A percentile compares a stretch with the other conserved stretches of the same genome.
Evolutionary conservation across 495 filamentous ascomycete species (phyloP).

Genomic region (Xylaria bambusicola): DNA sequence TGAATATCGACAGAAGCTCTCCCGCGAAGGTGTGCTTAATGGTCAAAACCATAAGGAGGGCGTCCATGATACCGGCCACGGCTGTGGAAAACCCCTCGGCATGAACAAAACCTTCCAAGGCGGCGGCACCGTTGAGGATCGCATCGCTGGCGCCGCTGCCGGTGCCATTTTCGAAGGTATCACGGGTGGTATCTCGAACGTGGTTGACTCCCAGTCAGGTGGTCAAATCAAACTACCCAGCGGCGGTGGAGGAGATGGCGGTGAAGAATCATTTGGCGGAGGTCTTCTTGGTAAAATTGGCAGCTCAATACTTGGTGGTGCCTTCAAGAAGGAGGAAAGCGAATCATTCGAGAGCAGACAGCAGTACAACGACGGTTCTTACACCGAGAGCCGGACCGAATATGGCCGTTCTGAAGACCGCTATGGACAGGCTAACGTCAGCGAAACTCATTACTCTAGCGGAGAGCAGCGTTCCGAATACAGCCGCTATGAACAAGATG

Average conservation of each 20-base stretch:
- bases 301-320: slow-evolving; percentile 48
- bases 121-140: slow-evolving; percentile 43
- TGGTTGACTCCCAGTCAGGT: slow-evolving; percentile 33
- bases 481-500: slow-evolving; percentile 42
- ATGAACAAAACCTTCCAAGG: slow-evolving; percentile 47
- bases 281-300: slow-evolving; percentile 47
- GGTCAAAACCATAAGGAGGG: slow-evolving; percentile 84
- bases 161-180: slow-evolving; percentile 50
- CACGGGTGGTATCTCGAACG: slow-evolving; percentile 41
- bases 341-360: slow-evolving; percentile 42
- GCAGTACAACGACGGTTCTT: slow-evolving; percentile 42
- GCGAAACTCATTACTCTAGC: slow-evolving; percentile 42
- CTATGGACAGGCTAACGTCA: slow-evolving; percentile 52
- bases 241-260: slow-evolving; percentile 30
- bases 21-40: slow-evolving; percentile 69
- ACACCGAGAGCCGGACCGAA: slow-evolving; percentile 45
- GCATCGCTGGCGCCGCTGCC: slow-evolving; percentile 47
- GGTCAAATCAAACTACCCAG: slow-evolving; percentile 34
- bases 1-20: slow-evolving; percentile 69
- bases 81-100: slow-evolving; percentile 64
- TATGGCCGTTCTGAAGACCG: slow-evolving; percentile 46
- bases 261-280: slow-evolving; percentile 32
- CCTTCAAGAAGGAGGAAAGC: slow-evolving; percentile 44
- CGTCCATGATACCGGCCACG: slow-evolving; percentile 80
- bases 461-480: slow-evolving; percentile 51